These are phyloP conservation scores for Puya raimondii DNA, from an alignment of 176 grass and related monocot species.

Conservation along the genomic window DNA sequence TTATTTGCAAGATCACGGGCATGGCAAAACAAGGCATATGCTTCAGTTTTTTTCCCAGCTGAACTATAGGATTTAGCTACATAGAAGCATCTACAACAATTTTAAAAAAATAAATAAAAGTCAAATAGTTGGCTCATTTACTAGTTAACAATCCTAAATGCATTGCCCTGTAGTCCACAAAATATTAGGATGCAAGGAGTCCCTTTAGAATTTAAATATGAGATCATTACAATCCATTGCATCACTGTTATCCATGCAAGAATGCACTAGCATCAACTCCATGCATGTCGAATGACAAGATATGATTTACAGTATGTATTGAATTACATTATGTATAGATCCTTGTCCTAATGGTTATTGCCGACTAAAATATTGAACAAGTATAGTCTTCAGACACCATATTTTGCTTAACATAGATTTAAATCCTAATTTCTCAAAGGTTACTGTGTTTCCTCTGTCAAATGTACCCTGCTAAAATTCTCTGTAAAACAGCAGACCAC, in stretches of 20 bases:
- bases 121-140: neutral
- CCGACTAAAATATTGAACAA: no score
- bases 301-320: neutral
- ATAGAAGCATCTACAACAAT: constrained; percentile 75
- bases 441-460: no score
- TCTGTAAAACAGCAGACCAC: no score
- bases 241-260: neutral
- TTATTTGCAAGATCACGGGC: constrained; percentile 50
- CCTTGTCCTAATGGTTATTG: neutral
- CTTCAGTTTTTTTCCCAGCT: constrained; percentile 83
- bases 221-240: neutral
- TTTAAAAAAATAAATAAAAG: constrained; percentile 22
- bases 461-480: no score
- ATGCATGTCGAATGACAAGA: neutral
- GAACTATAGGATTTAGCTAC: constrained; percentile 96
- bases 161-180: neutral
- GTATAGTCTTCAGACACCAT: no score
- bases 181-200: neutral
- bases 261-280: neutral
- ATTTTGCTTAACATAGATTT: no score
- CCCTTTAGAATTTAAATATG: neutral
- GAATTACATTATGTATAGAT: neutral
- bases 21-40: constrained; percentile 78
- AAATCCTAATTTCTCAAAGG: no score
- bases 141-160: constrained; percentile 2